These are phyloP conservation scores for Gastrolobium bilobum DNA, from an alignment of 306 rosid species.

Conservation along the genomic window DNA sequence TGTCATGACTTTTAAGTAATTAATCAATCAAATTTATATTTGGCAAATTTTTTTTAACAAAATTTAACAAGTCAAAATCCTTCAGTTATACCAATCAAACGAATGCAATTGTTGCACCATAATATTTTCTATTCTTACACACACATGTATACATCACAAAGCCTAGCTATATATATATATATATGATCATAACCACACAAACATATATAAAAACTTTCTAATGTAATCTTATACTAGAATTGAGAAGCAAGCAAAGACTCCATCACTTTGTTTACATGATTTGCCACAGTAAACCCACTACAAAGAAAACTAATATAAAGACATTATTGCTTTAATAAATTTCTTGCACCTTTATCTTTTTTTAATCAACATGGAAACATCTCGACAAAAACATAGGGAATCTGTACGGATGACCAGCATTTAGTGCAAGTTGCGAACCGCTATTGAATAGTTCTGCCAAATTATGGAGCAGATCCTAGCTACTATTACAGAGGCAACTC, in stretches of 20 bases:
- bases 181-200: too few relatives aligned
- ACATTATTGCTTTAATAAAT: constrained; percentile 42
- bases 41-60: too few relatives aligned
- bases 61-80: too few relatives aligned
- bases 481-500: background rate
- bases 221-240: background rate
- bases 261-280: background rate
- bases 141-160: too few relatives aligned
- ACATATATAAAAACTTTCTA: background rate
- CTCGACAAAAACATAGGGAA: constrained; percentile 23
- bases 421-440: constrained; percentile 20
- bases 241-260: constrained; percentile 28
- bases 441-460: constrained; percentile 2
- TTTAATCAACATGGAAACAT: constrained; percentile 41
- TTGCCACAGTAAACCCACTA: constrained; percentile 39
- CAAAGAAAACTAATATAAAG: constrained; percentile 1
- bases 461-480: background rate
- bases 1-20: too few relatives aligned
- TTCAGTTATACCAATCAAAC: too few relatives aligned
- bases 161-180: too few relatives aligned
- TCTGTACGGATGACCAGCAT: constrained; percentile 40
- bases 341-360: constrained; percentile 35
- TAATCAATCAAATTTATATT: too few relatives aligned
- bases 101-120: too few relatives aligned
- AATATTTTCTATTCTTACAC: too few relatives aligned